Conservation (phyloP, 352 stramenopile species). For the Phytophthora aleatoria region DNA sequence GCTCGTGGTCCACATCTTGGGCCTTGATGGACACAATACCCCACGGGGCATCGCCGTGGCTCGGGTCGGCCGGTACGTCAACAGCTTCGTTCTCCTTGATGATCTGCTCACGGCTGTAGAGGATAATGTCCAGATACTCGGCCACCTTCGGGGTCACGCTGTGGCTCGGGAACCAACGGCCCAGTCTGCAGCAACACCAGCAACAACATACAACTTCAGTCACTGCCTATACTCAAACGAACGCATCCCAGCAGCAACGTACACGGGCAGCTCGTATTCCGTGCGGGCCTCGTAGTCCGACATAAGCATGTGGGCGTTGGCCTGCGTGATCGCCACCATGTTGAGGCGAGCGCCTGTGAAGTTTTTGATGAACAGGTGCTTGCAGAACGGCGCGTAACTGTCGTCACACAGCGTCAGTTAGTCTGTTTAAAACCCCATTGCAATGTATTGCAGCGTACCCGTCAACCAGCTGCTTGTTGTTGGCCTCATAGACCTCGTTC, state of each 20-base stretch:
- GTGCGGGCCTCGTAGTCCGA: slow-evolving; percentile 94
- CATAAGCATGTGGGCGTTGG: slow-evolving; percentile 93
- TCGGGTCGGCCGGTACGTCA: slow-evolving; percentile 43
- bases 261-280: slow-evolving; percentile 95
- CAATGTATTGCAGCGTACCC: slow-evolving; percentile 38
- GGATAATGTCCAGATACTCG: slow-evolving; percentile 97
- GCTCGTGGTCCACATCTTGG: slow-evolving; percentile 94
- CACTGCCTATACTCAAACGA: neutral
- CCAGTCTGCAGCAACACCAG: slow-evolving; percentile 43
- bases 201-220: slow-evolving; percentile 7
- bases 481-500: slow-evolving; percentile 80
- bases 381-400: slow-evolving; percentile 98
- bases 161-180: slow-evolving; percentile 93
- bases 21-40: slow-evolving; percentile 98
- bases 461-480: slow-evolving; percentile 70
- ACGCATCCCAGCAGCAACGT: slow-evolving; percentile 13
- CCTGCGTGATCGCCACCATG: slow-evolving; percentile 92
- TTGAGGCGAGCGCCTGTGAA: slow-evolving; percentile 90
- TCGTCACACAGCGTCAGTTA: slow-evolving; percentile 9
- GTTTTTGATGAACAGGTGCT: slow-evolving; percentile 98
- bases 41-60: slow-evolving; percentile 80
- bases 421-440: neutral
- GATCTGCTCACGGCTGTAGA: slow-evolving; percentile 99
- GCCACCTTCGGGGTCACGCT: slow-evolving; percentile 86
- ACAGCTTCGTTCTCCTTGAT: slow-evolving; percentile 94